These are phyloP conservation scores for Scedosporium aurantiacum DNA, from an alignment of 2,329 filamentous ascomycete species.

Conservation along the genomic window DNA sequence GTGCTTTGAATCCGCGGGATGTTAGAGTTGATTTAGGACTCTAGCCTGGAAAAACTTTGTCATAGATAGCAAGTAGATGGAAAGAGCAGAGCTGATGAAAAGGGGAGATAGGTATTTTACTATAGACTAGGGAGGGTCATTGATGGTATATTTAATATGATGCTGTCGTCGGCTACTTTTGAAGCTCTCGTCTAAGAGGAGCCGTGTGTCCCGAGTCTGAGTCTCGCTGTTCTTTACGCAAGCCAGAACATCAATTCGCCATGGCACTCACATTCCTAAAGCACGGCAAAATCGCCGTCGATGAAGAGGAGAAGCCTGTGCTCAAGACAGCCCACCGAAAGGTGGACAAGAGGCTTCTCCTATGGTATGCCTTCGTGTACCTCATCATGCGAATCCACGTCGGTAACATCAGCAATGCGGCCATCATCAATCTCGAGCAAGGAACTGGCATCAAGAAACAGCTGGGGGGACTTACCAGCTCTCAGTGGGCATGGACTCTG, in stretches of 20 bases:
- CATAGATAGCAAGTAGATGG: too few relatives aligned
- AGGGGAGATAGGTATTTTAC: too few relatives aligned
- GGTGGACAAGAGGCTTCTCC: constrained; percentile 14
- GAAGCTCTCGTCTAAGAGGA: too few relatives aligned
- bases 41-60: too few relatives aligned
- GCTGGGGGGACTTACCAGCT: constrained; percentile 13
- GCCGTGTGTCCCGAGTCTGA: too few relatives aligned
- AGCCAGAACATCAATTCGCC: background rate
- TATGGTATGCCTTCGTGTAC: constrained; percentile 16
- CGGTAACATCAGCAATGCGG: constrained; percentile 16
- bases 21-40: too few relatives aligned
- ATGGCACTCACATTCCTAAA: background rate
- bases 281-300: background rate
- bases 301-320: background rate
- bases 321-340: constrained; percentile 13
- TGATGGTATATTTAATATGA: too few relatives aligned
- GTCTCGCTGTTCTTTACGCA: background rate
- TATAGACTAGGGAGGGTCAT: too few relatives aligned
- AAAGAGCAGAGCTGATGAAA: too few relatives aligned
- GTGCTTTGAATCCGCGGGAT: constrained; percentile 7
- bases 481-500: constrained; percentile 16
- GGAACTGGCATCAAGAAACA: constrained; percentile 16
- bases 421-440: constrained; percentile 18
- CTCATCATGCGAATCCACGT: constrained; percentile 16
- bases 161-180: too few relatives aligned